A percentile compares a stretch with the other conserved stretches of the same genome.
Conservation (phyloP, 768 basidiomycete species). For the Astraeus odoratus region DNA sequence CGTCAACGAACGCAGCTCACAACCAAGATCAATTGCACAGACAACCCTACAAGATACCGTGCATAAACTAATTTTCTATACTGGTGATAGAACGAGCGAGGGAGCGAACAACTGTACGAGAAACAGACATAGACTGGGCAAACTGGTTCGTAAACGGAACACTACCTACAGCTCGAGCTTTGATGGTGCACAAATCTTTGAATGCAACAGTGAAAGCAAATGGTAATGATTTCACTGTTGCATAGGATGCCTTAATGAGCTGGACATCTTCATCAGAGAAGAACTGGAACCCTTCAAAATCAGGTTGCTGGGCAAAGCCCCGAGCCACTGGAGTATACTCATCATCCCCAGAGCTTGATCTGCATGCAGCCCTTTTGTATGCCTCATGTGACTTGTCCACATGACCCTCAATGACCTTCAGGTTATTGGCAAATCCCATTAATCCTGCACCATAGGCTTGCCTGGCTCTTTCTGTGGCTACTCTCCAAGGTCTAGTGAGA, state of each 20-base stretch:
- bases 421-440: constrained; percentile 26
- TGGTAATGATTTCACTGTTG: constrained; percentile 26
- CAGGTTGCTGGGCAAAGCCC: constrained; percentile 20
- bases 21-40: too few species aligned
- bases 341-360: neutral
- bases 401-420: constrained; percentile 33
- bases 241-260: constrained; percentile 47
- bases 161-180: constrained; percentile 34
- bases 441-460: constrained; percentile 5
- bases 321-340: constrained; percentile 21
- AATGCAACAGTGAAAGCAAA: constrained; percentile 57
- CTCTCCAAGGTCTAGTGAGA: constrained; percentile 34
- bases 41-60: too few species aligned
- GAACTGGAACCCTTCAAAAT: constrained; percentile 14
- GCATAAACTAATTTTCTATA: too few species aligned
- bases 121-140: constrained; percentile 18
- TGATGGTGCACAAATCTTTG: constrained; percentile 44
- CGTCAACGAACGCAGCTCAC: too few species aligned
- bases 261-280: constrained; percentile 30
- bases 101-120: constrained; percentile 28
- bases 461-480: constrained; percentile 13
- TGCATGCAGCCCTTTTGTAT: constrained; percentile 13
- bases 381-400: constrained; percentile 22
- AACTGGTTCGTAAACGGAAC: constrained; percentile 15
- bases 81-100: constrained; percentile 90